These are phyloP conservation scores for Crithidia bombi DNA, from an alignment of 208 protist genomes.

Conservation along the genomic window DNA sequence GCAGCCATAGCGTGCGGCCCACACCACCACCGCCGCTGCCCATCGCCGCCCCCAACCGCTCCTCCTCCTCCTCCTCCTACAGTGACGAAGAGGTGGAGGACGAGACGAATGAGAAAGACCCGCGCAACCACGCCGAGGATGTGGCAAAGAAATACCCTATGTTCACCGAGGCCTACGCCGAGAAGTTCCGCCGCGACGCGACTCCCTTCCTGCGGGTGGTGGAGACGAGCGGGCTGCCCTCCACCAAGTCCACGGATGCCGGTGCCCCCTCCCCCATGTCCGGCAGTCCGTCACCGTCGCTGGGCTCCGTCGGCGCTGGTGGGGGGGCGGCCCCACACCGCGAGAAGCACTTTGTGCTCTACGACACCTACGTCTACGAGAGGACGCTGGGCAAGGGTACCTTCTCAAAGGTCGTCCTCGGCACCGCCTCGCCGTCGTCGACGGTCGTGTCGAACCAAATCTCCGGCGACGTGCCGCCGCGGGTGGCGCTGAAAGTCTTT, in stretches of 20 bases:
- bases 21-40: constrained; percentile 21
- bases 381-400: constrained; percentile 79
- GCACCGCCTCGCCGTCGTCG: constrained; percentile 23
- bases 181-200: constrained; percentile 39
- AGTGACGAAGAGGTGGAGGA: constrained; percentile 35
- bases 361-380: constrained; percentile 65
- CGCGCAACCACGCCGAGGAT: constrained; percentile 43
- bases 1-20: constrained; percentile 31
- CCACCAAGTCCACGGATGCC: constrained; percentile 12
- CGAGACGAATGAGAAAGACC: constrained; percentile 34
- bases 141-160: constrained; percentile 59
- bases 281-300: constrained; percentile 6
- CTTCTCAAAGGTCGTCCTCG: constrained; percentile 83
- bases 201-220: constrained; percentile 58
- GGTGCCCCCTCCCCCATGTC: constrained; percentile 3
- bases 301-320: constrained; percentile 1
- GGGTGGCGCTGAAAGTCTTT: constrained; percentile 81
- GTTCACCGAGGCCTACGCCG: constrained; percentile 65
- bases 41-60: constrained; percentile 13
- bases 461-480: constrained; percentile 27
- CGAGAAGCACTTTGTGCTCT: constrained; percentile 55
- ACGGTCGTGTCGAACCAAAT: constrained; percentile 17
- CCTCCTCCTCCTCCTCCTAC: constrained; percentile 28
- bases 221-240: constrained; percentile 10
- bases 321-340: neutral